Evolutionary conservation across 225 moss, liverwort and hornwort genomes (phyloP).

Genomic region (Marchantia polymorpha): DNA sequence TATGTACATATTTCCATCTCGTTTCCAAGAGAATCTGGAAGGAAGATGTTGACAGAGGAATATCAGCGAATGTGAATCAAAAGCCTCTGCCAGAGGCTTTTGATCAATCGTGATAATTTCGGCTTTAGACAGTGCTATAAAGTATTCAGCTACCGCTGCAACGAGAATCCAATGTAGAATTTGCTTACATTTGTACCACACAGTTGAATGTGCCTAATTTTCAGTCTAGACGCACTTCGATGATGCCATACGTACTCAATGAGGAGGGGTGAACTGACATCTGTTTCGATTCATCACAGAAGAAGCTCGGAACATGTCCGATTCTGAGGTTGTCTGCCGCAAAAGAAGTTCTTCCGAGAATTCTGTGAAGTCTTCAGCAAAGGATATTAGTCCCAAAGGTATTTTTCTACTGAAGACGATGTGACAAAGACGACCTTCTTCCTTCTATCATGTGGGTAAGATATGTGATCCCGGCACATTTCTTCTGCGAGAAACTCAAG

Average conservation of each 20-base stretch:
- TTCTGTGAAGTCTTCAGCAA: not conserved
- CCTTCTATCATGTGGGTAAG: too few relatives aligned
- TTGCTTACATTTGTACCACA: not conserved
- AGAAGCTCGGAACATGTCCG: not conserved
- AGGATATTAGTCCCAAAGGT: constrained; percentile 13
- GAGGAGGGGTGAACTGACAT: not conserved
- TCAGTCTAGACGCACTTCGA: not conserved
- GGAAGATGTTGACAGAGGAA: not conserved
- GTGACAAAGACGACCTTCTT: not conserved
- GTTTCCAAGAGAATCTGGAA: not conserved
- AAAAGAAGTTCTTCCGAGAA: constrained; percentile 27
- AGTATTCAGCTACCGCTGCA: not conserved
- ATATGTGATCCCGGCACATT: too few relatives aligned
- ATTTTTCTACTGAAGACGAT: not conserved
- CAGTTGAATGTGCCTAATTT: not conserved
- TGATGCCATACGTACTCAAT: not conserved
- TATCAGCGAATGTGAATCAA: not conserved
- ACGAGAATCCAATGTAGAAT: not conserved
- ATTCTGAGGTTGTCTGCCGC: constrained; percentile 12
- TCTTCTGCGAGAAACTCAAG: too few relatives aligned
- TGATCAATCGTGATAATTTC: not conserved
- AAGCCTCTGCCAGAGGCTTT: not conserved
- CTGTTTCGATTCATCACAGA: constrained; percentile 18
- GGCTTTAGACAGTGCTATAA: not conserved
- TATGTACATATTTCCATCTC: too few relatives aligned